phyloP scores from a whole-genome alignment of 169 alveolate genomes.

The Miamiensis avidus region DNA sequence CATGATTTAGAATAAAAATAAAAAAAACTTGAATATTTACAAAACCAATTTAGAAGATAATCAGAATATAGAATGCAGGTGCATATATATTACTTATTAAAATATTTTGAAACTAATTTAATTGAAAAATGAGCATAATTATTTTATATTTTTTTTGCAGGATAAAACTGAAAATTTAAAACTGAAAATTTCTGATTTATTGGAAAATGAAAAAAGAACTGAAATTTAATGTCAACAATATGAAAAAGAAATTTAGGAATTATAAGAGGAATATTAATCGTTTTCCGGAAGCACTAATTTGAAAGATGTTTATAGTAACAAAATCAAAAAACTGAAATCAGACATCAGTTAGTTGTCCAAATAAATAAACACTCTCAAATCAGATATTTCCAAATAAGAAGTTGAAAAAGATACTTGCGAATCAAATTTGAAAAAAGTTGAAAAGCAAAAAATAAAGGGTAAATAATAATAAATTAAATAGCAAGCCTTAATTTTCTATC shows the following conservation, averaged over 20 bases:
- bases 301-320: slow-evolving; percentile 58
- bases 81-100: slow-evolving; percentile 29
- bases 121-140: background rate
- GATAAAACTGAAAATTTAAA: slow-evolving; percentile 54
- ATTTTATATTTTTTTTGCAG: background rate
- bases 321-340: slow-evolving; percentile 61
- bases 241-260: slow-evolving; percentile 53
- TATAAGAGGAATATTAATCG: slow-evolving; percentile 58
- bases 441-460: slow-evolving; percentile 28
- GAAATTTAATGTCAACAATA: slow-evolving; percentile 28
- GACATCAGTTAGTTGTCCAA: slow-evolving; percentile 54
- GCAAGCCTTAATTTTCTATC: too few relatives aligned
- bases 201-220: slow-evolving; percentile 56
- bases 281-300: slow-evolving; percentile 56
- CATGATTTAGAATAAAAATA: slow-evolving; percentile 52
- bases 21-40: slow-evolving; percentile 42
- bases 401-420: slow-evolving; percentile 40
- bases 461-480: too few relatives aligned
- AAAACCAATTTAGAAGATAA: slow-evolving; percentile 41
- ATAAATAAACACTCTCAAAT: slow-evolving; percentile 22
- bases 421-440: slow-evolving; percentile 33
- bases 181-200: slow-evolving; percentile 39
- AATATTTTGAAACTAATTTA: slow-evolving; percentile 28
- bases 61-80: slow-evolving; percentile 36
- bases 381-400: slow-evolving; percentile 14